These are phyloP conservation scores for Bipolaris oryzae DNA, from an alignment of 2,329 filamentous ascomycete species.

Conservation along the genomic window DNA sequence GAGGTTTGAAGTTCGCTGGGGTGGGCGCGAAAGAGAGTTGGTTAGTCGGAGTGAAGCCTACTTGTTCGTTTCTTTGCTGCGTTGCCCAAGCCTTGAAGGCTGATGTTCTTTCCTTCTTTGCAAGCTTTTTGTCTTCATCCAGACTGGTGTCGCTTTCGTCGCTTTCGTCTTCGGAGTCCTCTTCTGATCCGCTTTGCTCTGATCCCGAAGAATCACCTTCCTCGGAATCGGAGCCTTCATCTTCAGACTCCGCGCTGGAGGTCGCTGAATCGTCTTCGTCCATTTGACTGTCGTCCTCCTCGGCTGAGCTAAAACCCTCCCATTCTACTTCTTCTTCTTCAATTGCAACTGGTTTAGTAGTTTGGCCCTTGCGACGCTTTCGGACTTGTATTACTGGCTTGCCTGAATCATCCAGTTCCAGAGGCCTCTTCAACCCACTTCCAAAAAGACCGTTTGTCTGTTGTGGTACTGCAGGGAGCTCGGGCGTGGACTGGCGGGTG, in stretches of 20 bases:
- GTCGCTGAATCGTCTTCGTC: slow-evolving; percentile 29
- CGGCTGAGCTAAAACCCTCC: slow-evolving; percentile 65
- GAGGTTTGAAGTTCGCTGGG: slow-evolving; percentile 69
- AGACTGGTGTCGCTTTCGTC: slow-evolving; percentile 39
- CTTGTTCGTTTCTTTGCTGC: slow-evolving; percentile 80
- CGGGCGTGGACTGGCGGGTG: slow-evolving; percentile 1
- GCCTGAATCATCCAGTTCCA: slow-evolving; percentile 80
- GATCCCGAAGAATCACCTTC: slow-evolving; percentile 15
- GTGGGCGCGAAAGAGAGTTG: slow-evolving; percentile 50
- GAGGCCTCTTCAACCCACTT: slow-evolving; percentile 82
- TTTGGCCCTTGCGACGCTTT: slow-evolving; percentile 67
- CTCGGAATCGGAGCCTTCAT: slow-evolving; percentile 8
- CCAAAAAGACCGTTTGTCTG: slow-evolving; percentile 57
- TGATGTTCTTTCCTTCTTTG: slow-evolving; percentile 57
- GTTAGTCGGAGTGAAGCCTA: slow-evolving; percentile 67
- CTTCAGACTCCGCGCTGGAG: slow-evolving; percentile 17
- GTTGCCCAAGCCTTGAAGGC: slow-evolving; percentile 96
- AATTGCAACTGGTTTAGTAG: slow-evolving; percentile 38
- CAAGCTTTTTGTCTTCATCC: slow-evolving; percentile 48
- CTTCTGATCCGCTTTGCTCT: slow-evolving; percentile 25
- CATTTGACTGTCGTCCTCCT: slow-evolving; percentile 32
- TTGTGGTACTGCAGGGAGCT: slow-evolving; percentile 5
- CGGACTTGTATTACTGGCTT: slow-evolving; percentile 82
- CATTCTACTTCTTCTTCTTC: slow-evolving; percentile 63
- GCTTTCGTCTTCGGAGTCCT: slow-evolving; percentile 43